Base-by-base conservation (phyloP, 129 eudicot genomes). In the Cynara cardunculus region DNA sequence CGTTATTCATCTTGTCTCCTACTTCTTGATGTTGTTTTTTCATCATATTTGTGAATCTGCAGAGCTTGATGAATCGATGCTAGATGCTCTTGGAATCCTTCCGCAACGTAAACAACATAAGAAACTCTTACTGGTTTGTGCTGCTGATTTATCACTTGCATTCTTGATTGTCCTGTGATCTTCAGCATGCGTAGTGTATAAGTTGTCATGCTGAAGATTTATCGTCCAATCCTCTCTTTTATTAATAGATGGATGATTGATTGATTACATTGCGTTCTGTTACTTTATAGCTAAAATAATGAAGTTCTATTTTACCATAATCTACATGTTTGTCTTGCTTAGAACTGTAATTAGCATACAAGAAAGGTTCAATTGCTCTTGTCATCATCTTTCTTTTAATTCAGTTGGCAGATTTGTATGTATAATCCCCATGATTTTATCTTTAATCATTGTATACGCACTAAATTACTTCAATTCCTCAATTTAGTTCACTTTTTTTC, bases 61-160 rank as follows among this genome's bases (percentile, higher is more conserved):
- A 94, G 99, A 94, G 85, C 90, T 94, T 74, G 96, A 94, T 75
- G 99, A 94, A 81, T 90, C 99, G 78, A 90, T 92, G 92, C 81
- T 94, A 81, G 99, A 94, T 85, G 96, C 94, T 75, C 92, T 94
- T 86, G 99, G 99, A 69, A 90, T 94, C 79, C 99, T 94, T 78
- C 99, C 99, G 16, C 94, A 94, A 76, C 91, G 99, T 75, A 92
- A 90, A 83, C 91, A 94, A 39, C 99, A 94, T 84, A 94, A 94
- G 88, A 92, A 94, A 74, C 89, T 88, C 39, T 85, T 94, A 80
- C 89, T 94, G 96, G 99, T 94, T 88, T 77, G 97, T 78, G 71
- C 65, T 56, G 53, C 67, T 84, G 61, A 44, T 22, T 16, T 76
- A 25, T 31, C 73, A 73, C 78, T 80, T 68, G 2, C 25, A 59